phyloP scores from a whole-genome alignment of 2,329 filamentous ascomycete species.

The Grosmannia huntii region DNA sequence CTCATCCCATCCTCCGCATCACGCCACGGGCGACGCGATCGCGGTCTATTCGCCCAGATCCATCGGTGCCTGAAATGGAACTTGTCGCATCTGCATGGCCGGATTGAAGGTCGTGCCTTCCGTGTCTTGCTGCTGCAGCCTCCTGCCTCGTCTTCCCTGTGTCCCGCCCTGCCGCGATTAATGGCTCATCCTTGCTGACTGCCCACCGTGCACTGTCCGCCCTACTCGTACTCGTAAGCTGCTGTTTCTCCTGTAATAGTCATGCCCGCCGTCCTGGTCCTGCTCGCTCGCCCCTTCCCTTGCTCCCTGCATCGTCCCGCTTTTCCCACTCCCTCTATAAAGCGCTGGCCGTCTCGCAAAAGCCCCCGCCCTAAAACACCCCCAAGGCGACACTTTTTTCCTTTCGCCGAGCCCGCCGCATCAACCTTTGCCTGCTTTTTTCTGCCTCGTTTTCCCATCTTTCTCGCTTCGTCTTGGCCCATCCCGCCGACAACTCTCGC shows the following conservation, averaged over 20 bases:
- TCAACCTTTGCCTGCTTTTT: not conserved
- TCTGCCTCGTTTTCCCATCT: not conserved
- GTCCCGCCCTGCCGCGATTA: not conserved
- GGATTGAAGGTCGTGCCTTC: not conserved
- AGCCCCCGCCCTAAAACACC: not conserved
- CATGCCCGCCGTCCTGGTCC: not conserved
- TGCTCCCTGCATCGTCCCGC: not conserved
- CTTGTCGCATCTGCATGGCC: not conserved
- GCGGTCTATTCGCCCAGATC: not conserved
- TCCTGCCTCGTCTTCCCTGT: not conserved
- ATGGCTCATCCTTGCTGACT: too few species aligned
- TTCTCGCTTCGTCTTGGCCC: not conserved
- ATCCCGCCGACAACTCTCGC: not conserved
- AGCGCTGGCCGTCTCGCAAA: not conserved
- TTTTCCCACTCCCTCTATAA: not conserved
- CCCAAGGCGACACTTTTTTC: slow-evolving; percentile 5
- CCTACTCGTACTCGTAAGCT: not conserved
- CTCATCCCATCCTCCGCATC: not conserved
- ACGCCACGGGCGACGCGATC: not conserved
- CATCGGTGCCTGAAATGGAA: not conserved
- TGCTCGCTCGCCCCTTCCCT: not conserved
- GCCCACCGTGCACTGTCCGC: not conserved
- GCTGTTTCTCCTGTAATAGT: not conserved
- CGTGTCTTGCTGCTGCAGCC: not conserved
- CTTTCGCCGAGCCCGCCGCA: not conserved